Evolutionary conservation across 164 flowering plant species (phyloP).

Genomic region (Echeveria elegans): DNA sequence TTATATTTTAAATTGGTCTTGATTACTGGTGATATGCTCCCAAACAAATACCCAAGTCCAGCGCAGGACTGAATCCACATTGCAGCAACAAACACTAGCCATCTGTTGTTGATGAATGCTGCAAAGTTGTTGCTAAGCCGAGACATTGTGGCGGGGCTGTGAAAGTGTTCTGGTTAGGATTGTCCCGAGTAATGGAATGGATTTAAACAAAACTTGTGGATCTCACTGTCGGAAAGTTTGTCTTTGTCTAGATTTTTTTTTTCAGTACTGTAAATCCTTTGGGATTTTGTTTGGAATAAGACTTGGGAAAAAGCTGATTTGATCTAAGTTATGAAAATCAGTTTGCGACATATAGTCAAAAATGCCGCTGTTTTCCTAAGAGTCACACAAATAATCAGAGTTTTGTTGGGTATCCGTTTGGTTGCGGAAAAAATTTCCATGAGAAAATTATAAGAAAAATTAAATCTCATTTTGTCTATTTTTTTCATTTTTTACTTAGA

Average conservation of each 20-base stretch:
- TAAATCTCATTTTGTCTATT: too few relatives aligned
- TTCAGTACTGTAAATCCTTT: neutral
- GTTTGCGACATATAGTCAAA: too few relatives aligned
- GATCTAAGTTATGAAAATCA: too few relatives aligned
- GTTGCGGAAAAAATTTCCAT: too few relatives aligned
- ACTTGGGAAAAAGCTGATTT: too few relatives aligned
- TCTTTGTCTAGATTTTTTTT: neutral
- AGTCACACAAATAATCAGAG: too few relatives aligned
- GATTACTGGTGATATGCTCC: slow-evolving; percentile 47
- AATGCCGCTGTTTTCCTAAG: too few relatives aligned
- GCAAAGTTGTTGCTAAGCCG: slow-evolving; percentile 10
- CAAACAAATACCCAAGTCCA: slow-evolving; percentile 44
- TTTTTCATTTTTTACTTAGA: too few relatives aligned
- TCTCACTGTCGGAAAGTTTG: neutral
- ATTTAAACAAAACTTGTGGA: neutral
- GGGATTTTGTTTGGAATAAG: neutral
- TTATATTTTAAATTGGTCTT: slow-evolving; percentile 37
- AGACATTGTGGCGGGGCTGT: neutral
- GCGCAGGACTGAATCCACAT: slow-evolving; percentile 49
- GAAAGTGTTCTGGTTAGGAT: neutral
- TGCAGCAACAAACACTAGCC: slow-evolving; percentile 49
- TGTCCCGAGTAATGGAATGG: too few relatives aligned
- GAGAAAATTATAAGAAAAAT: too few relatives aligned
- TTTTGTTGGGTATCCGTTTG: too few relatives aligned
- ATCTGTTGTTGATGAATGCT: slow-evolving; percentile 29